Evolutionary conservation across 108 stramenopile species (phyloP).

Genomic region (Cyclotella cryptica): DNA sequence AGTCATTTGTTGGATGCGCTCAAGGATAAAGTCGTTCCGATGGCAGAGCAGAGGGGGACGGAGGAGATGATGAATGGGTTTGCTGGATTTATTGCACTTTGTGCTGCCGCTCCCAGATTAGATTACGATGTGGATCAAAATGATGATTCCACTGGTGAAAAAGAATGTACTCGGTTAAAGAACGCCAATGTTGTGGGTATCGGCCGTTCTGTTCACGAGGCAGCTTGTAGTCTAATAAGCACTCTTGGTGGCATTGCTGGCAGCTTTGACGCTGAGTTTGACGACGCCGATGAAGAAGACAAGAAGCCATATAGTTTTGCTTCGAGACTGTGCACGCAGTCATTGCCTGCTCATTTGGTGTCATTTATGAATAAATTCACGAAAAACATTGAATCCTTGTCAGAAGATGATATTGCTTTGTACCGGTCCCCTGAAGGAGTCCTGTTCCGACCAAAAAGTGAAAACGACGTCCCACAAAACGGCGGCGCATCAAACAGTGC

Average conservation of each 20-base stretch:
- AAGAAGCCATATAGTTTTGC: slow-evolving; percentile 67
- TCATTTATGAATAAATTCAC: slow-evolving; percentile 24
- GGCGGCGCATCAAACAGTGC: slow-evolving; percentile 1
- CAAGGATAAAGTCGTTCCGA: slow-evolving; percentile 36
- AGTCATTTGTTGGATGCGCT: slow-evolving; percentile 30
- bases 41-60: slow-evolving; percentile 24
- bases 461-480: slow-evolving; percentile 10
- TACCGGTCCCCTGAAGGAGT: slow-evolving; percentile 42
- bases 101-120: slow-evolving; percentile 36
- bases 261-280: slow-evolving; percentile 56
- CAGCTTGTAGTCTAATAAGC: slow-evolving; percentile 63
- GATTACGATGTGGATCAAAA: background rate
- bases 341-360: slow-evolving; percentile 39
- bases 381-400: slow-evolving; percentile 37
- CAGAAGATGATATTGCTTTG: slow-evolving; percentile 50
- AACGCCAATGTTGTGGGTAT: slow-evolving; percentile 8
- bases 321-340: slow-evolving; percentile 45
- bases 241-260: slow-evolving; percentile 70
- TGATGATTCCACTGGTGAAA: slow-evolving; percentile 2
- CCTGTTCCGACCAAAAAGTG: slow-evolving; percentile 27
- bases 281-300: slow-evolving; percentile 66
- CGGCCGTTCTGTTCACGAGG: slow-evolving; percentile 57
- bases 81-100: slow-evolving; percentile 50
- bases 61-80: slow-evolving; percentile 25
- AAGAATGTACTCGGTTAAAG: background rate